A percentile compares a stretch with the other conserved stretches of the same genome.
These are phyloP conservation scores for Cornus florida DNA, from an alignment of 148 eudicot species.

Conservation along the genomic window DNA sequence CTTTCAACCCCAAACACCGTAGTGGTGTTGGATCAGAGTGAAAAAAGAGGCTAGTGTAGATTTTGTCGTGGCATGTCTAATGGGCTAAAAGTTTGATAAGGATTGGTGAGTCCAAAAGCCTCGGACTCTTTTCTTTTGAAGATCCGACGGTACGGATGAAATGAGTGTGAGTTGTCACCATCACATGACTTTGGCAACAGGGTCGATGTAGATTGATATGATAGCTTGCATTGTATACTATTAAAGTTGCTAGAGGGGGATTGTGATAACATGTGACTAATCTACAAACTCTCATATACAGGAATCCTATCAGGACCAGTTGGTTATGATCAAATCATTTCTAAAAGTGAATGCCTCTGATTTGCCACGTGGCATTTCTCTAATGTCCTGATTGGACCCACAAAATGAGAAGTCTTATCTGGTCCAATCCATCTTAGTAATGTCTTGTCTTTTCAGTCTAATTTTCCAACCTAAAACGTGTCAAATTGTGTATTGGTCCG, in stretches of 20 bases:
- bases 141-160: conserved; percentile 8
- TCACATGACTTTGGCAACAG: conserved; percentile 11
- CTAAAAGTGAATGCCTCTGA: not conserved
- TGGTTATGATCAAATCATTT: not conserved
- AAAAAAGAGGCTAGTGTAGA: not conserved
- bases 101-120: not conserved
- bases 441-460: conserved; percentile 5
- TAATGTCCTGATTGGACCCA: not conserved
- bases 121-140: too few species aligned
- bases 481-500: too few species aligned
- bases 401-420: conserved; percentile 7
- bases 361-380: not conserved
- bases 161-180: conserved; percentile 5
- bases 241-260: not conserved
- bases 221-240: conserved; percentile 5
- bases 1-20: too few species aligned
- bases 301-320: not conserved
- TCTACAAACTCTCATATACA: not conserved
- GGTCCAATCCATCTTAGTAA: conserved; percentile 4
- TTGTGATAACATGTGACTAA: not conserved
- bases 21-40: too few species aligned
- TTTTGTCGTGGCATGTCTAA: not conserved
- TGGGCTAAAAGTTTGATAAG: too few species aligned
- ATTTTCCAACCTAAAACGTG: not conserved
- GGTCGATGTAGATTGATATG: not conserved